A percentile compares a stretch with the other conserved stretches of the same genome.
Conservation (phyloP, 2,329 filamentous ascomycete genomes). For the Cladophialophora exuberans region DNA sequence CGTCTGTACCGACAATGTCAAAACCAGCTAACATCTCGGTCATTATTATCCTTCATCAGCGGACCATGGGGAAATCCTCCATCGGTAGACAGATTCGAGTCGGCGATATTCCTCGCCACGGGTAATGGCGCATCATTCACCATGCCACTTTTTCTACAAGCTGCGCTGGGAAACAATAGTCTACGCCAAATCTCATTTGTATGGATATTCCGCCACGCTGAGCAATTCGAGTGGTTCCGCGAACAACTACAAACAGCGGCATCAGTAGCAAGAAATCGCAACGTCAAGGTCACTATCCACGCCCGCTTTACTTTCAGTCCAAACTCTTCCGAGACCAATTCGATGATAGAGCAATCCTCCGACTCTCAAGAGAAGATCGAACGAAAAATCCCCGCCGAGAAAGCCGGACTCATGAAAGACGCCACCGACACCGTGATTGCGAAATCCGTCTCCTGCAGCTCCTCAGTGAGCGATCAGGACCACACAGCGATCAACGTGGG, state of each 20-base stretch:
- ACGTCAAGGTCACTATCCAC: conserved; percentile 42
- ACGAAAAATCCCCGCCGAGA: background rate
- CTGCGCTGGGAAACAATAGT: conserved; percentile 10
- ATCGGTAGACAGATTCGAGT: conserved; percentile 26
- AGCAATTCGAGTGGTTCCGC: conserved; percentile 27
- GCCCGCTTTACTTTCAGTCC: conserved; percentile 11
- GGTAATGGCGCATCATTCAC: conserved; percentile 60
- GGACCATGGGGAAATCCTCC: conserved; percentile 28
- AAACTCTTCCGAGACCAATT: conserved; percentile 2
- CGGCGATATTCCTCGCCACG: conserved; percentile 26
- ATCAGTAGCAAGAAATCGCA: conserved; percentile 48
- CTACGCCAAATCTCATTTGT: conserved; percentile 25
- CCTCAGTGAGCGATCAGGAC: conserved; percentile 3
- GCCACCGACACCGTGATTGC: background rate
- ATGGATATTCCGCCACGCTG: conserved; percentile 26
- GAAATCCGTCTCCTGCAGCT: conserved; percentile 4
- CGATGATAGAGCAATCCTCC: background rate
- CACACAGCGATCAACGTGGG: background rate
- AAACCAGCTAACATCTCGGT: background rate
- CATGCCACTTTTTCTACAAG: conserved; percentile 44
- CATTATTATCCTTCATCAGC: conserved; percentile 22
- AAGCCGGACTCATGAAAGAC: background rate
- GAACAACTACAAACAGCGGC: conserved; percentile 19
- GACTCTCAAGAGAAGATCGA: background rate
- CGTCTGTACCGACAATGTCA: conserved; percentile 23